Conservation (phyloP, 345 rosid genomes). For the Pugionium dolabratum region DNA sequence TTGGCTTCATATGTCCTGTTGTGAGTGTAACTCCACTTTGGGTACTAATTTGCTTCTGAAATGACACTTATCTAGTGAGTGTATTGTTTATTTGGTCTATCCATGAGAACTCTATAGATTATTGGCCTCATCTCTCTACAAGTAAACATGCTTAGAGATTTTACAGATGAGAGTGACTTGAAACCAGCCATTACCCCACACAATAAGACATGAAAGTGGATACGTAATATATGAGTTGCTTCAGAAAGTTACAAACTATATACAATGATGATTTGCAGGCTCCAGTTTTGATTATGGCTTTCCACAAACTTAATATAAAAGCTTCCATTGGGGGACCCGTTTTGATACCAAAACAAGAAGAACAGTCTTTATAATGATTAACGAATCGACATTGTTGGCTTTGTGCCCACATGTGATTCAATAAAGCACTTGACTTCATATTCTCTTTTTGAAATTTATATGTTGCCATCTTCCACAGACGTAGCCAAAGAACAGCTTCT, state of each 20-base stretch:
- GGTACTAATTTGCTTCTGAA: neutral
- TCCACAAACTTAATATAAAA: slow-evolving; percentile 21
- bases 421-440: slow-evolving; percentile 29
- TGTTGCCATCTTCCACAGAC: neutral
- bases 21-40: neutral
- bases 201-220: slow-evolving; percentile 25
- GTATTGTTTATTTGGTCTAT: neutral
- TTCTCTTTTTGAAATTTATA: slow-evolving; percentile 5
- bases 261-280: slow-evolving; percentile 33
- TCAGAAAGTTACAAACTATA: slow-evolving; percentile 26
- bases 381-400: slow-evolving; percentile 32
- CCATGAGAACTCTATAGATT: slow-evolving; percentile 4
- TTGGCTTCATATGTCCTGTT: neutral
- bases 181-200: slow-evolving; percentile 32
- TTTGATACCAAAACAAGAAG: slow-evolving; percentile 39
- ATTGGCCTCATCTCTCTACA: slow-evolving; percentile 28
- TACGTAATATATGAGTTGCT: slow-evolving; percentile 15
- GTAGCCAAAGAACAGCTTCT: slow-evolving; percentile 15
- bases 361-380: slow-evolving; percentile 30
- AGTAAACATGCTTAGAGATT: slow-evolving; percentile 11
- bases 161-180: slow-evolving; percentile 31
- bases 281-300: slow-evolving; percentile 22
- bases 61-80: neutral
- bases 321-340: slow-evolving; percentile 32
- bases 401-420: slow-evolving; percentile 38